A percentile compares a stretch with the other conserved stretches of the same genome.
phyloP scores from a whole-genome alignment of 2,329 filamentous ascomycete species.

The Exserohilum turcica region DNA sequence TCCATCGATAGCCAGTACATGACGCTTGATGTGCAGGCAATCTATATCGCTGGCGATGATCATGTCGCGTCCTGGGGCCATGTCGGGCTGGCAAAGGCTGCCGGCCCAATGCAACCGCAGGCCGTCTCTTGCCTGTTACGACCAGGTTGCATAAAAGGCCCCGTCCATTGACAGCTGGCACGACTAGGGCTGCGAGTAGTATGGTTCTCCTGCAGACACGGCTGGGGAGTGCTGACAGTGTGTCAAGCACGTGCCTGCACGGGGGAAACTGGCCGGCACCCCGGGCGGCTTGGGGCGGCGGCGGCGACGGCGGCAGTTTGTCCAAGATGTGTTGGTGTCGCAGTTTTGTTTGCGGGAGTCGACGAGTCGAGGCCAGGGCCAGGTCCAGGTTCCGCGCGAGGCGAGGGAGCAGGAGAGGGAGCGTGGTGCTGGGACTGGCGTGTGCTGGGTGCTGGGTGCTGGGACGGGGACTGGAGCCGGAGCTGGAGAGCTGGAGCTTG shows the following conservation, averaged over 20 bases:
- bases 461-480: too few species aligned
- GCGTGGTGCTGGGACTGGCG: not conserved
- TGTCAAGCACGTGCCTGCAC: constrained; percentile 7
- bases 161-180: constrained; percentile 15
- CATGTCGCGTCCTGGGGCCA: constrained; percentile 1
- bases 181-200: constrained; percentile 3
- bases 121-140: constrained; percentile 11
- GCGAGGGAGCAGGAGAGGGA: constrained; percentile 3
- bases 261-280: constrained; percentile 5
- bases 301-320: constrained; percentile 13
- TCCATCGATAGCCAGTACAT: not conserved
- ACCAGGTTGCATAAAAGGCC: constrained; percentile 9
- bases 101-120: constrained; percentile 14
- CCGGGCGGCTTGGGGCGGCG: too few species aligned
- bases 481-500: too few species aligned
- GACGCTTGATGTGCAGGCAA: constrained; percentile 1
- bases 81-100: not conserved
- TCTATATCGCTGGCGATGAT: constrained; percentile 8
- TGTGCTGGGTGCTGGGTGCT: constrained; percentile 2
- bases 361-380: constrained; percentile 5
- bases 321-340: too few species aligned
- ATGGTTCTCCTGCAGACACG: constrained; percentile 1
- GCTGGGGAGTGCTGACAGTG: not conserved
- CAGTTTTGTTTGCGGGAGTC: not conserved
- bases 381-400: constrained; percentile 10